Conservation (phyloP, 129 eudicot genomes). For the Heracleum sosnowskyi region DNA sequence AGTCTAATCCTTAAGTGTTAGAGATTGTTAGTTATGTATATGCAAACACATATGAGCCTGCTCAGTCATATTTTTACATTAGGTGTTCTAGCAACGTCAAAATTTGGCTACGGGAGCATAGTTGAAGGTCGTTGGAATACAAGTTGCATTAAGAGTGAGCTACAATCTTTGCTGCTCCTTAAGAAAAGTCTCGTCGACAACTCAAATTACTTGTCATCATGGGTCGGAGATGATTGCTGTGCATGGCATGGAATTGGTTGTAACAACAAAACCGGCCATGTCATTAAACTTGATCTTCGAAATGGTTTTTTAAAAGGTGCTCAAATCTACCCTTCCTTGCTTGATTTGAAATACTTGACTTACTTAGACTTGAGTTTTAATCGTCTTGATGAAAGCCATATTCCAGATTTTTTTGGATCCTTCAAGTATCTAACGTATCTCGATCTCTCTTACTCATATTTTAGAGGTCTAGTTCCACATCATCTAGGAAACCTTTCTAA, state of each 20-base stretch:
- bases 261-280: not conserved
- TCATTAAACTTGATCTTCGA: not conserved
- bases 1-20: no score
- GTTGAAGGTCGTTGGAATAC: not conserved
- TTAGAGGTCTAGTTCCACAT: not conserved
- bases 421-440: not conserved
- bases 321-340: not conserved
- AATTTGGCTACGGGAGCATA: no score
- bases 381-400: not conserved
- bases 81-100: no score
- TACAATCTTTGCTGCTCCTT: not conserved
- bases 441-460: not conserved
- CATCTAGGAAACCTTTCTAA: not conserved
- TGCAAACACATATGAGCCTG: no score
- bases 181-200: not conserved
- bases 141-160: not conserved
- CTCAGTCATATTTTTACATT: no score
- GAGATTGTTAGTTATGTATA: no score
- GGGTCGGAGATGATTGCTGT: not conserved
- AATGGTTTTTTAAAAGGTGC: not conserved
- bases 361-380: not conserved
- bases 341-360: not conserved
- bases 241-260: not conserved
- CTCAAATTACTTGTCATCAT: not conserved
- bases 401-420: not conserved